phyloP scores from a whole-genome alignment of 1,284 basidiomycete genomes.

The Cryptococcus maquisensis region DNA sequence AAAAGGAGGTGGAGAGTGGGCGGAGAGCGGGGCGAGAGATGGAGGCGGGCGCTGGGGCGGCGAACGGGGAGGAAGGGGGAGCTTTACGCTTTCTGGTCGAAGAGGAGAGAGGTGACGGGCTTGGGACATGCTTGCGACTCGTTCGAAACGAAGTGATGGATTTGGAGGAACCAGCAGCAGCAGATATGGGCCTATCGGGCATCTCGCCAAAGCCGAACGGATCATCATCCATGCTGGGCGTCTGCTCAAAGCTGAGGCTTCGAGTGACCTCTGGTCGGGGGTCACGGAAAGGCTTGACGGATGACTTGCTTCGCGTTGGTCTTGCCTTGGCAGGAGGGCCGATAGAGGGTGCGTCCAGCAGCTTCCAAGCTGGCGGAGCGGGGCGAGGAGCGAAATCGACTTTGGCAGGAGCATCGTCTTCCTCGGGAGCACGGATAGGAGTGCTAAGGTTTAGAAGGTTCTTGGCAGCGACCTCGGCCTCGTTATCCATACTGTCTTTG shows the following conservation, averaged over 20 bases:
- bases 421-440: slow-evolving; percentile 7
- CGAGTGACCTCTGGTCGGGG: slow-evolving; percentile 15
- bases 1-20: neutral
- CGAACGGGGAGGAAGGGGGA: slow-evolving; percentile 6
- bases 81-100: slow-evolving; percentile 12
- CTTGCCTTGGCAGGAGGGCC: neutral
- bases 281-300: slow-evolving; percentile 16
- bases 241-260: slow-evolving; percentile 9
- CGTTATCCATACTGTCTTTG: neutral
- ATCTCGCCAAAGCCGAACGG: slow-evolving; percentile 5
- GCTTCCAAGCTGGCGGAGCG: neutral
- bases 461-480: slow-evolving; percentile 13
- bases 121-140: slow-evolving; percentile 7
- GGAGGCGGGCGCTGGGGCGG: neutral
- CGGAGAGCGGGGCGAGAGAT: slow-evolving; percentile 1
- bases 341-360: slow-evolving; percentile 5
- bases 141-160: neutral
- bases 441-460: slow-evolving; percentile 14
- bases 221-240: slow-evolving; percentile 8
- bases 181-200: neutral
- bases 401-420: neutral
- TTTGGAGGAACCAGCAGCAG: neutral
- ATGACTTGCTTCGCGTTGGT: slow-evolving; percentile 4
- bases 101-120: slow-evolving; percentile 11
- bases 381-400: neutral